These are phyloP conservation scores for Zygosaccharomyces pseudobailii DNA, from an alignment of 1,139 yeast genomes.

Conservation along the genomic window DNA sequence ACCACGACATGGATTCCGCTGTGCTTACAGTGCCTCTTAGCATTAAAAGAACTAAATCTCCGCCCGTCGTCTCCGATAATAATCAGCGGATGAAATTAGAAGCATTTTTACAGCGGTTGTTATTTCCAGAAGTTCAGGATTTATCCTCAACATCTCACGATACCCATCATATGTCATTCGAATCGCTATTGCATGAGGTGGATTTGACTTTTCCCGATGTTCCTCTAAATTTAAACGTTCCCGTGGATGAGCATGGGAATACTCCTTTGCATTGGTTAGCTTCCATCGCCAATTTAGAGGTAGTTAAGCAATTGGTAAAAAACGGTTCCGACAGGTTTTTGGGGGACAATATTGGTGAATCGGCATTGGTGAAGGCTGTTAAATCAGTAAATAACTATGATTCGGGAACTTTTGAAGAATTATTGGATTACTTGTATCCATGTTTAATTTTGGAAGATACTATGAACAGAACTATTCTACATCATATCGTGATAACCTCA, in stretches of 20 bases:
- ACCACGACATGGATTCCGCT: conserved; percentile 22
- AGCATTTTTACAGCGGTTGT: conserved; percentile 28
- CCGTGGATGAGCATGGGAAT: conserved; percentile 91
- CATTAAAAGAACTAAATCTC: conserved; percentile 16
- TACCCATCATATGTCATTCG: conserved; percentile 13
- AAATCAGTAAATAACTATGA: conserved; percentile 85
- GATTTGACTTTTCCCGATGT: conserved; percentile 25
- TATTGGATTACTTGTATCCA: conserved; percentile 72
- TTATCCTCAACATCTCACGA: conserved; percentile 7
- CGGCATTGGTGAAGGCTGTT: conserved; percentile 83
- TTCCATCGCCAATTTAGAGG: conserved; percentile 71
- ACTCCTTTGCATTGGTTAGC: conserved; percentile 96
- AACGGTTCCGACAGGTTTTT: conserved; percentile 61
- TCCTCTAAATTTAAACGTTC: conserved; percentile 62
- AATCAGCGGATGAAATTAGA: conserved; percentile 30
- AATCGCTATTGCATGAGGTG: conserved; percentile 22
- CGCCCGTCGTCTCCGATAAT: conserved; percentile 14
- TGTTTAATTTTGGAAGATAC: conserved; percentile 71
- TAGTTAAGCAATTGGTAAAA: conserved; percentile 67
- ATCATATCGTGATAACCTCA: conserved; percentile 80
- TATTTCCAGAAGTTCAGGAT: conserved; percentile 27
- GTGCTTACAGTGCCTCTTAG: conserved; percentile 14
- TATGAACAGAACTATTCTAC: conserved; percentile 80
- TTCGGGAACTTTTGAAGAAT: conserved; percentile 62
- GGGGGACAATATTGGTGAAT: conserved; percentile 83